Evolutionary conservation across 371 early-diverging fungal species (phyloP).

Genomic region (Funneliformis caledonium): DNA sequence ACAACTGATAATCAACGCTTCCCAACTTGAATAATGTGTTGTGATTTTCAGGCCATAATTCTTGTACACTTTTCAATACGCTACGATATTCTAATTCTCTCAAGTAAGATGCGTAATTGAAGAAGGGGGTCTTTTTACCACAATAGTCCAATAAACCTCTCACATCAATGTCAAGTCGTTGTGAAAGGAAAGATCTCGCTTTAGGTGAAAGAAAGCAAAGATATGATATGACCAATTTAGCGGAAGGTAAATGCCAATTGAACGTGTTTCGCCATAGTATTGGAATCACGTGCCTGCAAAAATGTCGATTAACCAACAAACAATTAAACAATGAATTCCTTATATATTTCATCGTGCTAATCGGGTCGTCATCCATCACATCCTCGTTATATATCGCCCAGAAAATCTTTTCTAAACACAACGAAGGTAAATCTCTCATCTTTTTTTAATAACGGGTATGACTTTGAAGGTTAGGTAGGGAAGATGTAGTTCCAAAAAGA

Average conservation of each 20-base stretch:
- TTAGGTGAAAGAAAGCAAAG: background rate
- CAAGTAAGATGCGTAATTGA: slow-evolving; percentile 7
- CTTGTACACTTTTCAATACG: background rate
- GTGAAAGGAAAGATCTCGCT: background rate
- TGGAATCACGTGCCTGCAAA: slow-evolving; percentile 1
- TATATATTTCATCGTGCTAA: background rate
- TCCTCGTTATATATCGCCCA: background rate
- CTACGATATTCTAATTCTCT: background rate
- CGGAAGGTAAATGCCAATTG: background rate
- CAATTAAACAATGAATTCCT: slow-evolving; percentile 4
- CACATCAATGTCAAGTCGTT: too few relatives aligned
- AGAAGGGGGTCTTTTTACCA: background rate
- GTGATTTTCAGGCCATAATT: background rate
- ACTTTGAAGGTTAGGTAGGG: too few relatives aligned
- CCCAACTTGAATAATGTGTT: background rate
- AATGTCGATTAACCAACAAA: slow-evolving; percentile 10
- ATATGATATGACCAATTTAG: background rate
- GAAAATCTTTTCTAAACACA: background rate
- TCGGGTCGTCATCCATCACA: background rate
- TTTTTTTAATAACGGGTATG: too few relatives aligned
- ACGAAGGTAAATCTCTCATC: background rate
- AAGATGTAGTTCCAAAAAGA: too few relatives aligned
- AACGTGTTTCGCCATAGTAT: slow-evolving; percentile 9
- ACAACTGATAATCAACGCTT: background rate
- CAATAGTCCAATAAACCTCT: background rate